Base-by-base conservation (phyloP, 345 rosid genomes). In the Corchorus olitorius region DNA sequence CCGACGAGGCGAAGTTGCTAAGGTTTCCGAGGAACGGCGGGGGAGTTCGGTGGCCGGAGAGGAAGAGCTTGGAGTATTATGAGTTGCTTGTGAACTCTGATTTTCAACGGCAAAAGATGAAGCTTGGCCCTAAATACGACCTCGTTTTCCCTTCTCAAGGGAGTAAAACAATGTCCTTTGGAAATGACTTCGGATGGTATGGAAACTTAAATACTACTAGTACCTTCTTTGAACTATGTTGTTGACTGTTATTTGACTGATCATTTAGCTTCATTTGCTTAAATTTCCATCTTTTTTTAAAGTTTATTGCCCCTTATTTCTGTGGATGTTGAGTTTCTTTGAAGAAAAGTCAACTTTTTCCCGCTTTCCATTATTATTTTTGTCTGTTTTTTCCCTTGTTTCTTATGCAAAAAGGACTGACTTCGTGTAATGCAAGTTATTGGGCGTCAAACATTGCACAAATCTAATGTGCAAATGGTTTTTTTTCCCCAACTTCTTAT, bases 181-280 rank as follows among this genome's bases (percentile, higher is more conserved):
- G 98, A 16, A 79, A 94, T 73, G 88, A 91, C 61, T 89, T 90
- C 67, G 94, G 90, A 81, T 94, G 97, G 98, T 94, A 82, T 1
- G 43, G 1, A 72, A 35, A 52, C 10, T 16, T 75, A 39, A 39
- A 27, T 27, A 27, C 27, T 41, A 0, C 15, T 8, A 14, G 12
- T n/a, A 39, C 2, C 50, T 72, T 72, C 1, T 37, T 56, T n/a
- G 52, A 56, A 72, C 70, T 46, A 65, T 63, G 55, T 19, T 61
- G 58, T 64, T 61, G 58, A 48, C 70, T 37, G 10, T 16, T 63
- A 52, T 22, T 33, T 79, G 58, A 67, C 66, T 49, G 37, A 43
- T 37, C 55, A 17, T 43, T 35, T 75, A 49, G 61, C 56, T 64
- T 6, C 46, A 50, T 63, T 27, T 49, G 45, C 11, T 74, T 33